Base-by-base conservation (phyloP, 495 filamentous ascomycete genomes). In the Tirmania nivea region DNA sequence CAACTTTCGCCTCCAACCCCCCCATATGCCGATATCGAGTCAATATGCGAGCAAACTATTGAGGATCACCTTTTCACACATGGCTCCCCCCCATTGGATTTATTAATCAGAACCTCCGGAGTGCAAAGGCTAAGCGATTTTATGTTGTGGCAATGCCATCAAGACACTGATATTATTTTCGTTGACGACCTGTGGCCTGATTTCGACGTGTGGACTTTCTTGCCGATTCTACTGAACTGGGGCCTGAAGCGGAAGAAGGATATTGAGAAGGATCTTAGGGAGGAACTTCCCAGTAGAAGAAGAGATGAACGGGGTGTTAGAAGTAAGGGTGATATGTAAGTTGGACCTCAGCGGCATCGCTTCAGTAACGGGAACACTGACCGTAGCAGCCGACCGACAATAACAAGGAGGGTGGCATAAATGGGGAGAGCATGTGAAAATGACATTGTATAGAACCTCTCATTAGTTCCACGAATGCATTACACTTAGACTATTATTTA, bases 71-170 rank as follows among this genome's bases (percentile, higher is more conserved):
- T 90, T 65, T 84, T 87, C 65, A 96, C 92, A 7, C 76, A 78
- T 42, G 81, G 76, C 35, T 78, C 76, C 52, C 92, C 92, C 2
- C 90, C 92, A 1, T 70, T 96, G 19, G 90, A 97, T 58, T 71
- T 97, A 0, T 75, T 96, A 25, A 72, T 97, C 17, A 75, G 90
- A 25, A 97, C 90, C 0, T 92, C 84, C 51, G 90, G 86, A 31
- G 90, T 97, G 10, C 81, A 87, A 61, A 74, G 90, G 19, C 68
- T 97, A 54, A 93, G 85, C 60, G 90, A 97, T 62, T 97, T 96
- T 62, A 87, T 97, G 87, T 78, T 97, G 52, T 97, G 90, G 90
- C 90, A 97, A 67, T 88, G 83, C 60, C 87, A 96, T 59, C 74
- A 92, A 60, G 72, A 89, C 47, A 96, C 90, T 0, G 81, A 94